Conservation (phyloP, 2,329 filamentous ascomycete species). For the Plectosphaerella plurivora region DNA sequence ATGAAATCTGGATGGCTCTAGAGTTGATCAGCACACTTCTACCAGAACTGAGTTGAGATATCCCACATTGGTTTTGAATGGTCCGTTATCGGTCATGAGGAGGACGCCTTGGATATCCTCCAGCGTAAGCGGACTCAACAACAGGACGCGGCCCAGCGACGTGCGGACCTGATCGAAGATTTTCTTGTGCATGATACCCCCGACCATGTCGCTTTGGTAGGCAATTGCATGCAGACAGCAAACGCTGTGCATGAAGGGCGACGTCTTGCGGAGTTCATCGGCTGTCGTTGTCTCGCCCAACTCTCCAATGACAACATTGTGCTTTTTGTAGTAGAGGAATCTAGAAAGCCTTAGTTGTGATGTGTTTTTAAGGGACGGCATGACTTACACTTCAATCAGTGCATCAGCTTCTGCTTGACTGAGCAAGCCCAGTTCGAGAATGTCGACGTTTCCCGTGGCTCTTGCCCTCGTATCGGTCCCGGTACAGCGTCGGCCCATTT, state of each 20-base stretch:
- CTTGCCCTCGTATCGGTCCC: background rate
- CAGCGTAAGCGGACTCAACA: conserved; percentile 32
- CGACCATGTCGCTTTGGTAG: conserved; percentile 4
- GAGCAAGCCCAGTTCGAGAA: background rate
- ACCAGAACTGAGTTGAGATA: background rate
- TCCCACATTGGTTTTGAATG: background rate
- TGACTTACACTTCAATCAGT: background rate
- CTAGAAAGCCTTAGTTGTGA: background rate
- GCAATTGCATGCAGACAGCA: conserved; percentile 29
- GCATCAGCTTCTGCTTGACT: background rate
- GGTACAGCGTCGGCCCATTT: background rate
- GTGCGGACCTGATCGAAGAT: conserved; percentile 33
- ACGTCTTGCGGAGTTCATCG: conserved; percentile 22
- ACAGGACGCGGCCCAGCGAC: conserved; percentile 31
- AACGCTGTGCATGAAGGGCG: conserved; percentile 33
- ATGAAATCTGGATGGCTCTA: conserved; percentile 25
- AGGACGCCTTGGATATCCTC: conserved; percentile 35
- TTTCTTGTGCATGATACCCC: conserved; percentile 23
- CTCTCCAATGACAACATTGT: conserved; percentile 8
- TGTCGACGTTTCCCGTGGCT: background rate
- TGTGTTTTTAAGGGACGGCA: too few relatives aligned
- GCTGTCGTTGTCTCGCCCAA: conserved; percentile 4
- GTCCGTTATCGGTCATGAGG: conserved; percentile 24
- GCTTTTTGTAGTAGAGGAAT: conserved; percentile 6
- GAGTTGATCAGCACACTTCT: background rate